A percentile compares a stretch with the other conserved stretches of the same genome.
These are phyloP conservation scores for Pleurotus platypus DNA, from an alignment of 768 basidiomycete genomes.

Conservation along the genomic window DNA sequence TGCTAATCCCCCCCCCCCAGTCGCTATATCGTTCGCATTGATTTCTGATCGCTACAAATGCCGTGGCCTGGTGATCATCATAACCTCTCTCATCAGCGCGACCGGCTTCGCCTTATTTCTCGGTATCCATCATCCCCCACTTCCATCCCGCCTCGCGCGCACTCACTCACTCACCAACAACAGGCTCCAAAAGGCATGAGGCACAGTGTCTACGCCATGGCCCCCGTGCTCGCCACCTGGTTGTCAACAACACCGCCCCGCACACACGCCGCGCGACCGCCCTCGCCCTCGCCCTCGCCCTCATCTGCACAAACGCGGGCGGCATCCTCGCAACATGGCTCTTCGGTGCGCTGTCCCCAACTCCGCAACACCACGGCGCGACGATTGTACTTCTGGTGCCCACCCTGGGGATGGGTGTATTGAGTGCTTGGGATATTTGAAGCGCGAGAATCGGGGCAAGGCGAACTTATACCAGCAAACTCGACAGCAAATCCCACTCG, in stretches of 20 bases:
- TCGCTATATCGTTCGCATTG: conserved; percentile 26
- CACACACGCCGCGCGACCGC: conserved; percentile 56
- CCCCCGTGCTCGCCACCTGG: conserved; percentile 56
- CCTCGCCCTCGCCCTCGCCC: conserved; percentile 52
- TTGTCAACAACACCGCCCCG: conserved; percentile 56
- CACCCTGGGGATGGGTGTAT: conserved; percentile 32
- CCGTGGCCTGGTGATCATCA: conserved; percentile 43
- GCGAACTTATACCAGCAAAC: no score
- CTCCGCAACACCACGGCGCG: conserved; percentile 47
- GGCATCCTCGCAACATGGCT: conserved; percentile 39
- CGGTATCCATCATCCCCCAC: conserved; percentile 30
- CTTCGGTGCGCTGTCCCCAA: conserved; percentile 39
- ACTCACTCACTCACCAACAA: neutral
- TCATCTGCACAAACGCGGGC: conserved; percentile 55
- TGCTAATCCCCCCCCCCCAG: neutral
- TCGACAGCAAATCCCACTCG: no score
- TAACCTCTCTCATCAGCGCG: conserved; percentile 37
- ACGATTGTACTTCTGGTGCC: conserved; percentile 40
- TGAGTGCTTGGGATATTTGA: conserved; percentile 34
- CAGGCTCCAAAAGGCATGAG: conserved; percentile 31
- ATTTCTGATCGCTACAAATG: conserved; percentile 51
- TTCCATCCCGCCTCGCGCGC: neutral
- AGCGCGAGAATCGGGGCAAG: conserved; percentile 43
- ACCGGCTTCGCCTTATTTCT: conserved; percentile 58
- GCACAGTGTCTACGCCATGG: conserved; percentile 48